Evolutionary conservation across 1,139 yeast genomes (phyloP).

Genomic region (Lodderomyces elongisporus): DNA sequence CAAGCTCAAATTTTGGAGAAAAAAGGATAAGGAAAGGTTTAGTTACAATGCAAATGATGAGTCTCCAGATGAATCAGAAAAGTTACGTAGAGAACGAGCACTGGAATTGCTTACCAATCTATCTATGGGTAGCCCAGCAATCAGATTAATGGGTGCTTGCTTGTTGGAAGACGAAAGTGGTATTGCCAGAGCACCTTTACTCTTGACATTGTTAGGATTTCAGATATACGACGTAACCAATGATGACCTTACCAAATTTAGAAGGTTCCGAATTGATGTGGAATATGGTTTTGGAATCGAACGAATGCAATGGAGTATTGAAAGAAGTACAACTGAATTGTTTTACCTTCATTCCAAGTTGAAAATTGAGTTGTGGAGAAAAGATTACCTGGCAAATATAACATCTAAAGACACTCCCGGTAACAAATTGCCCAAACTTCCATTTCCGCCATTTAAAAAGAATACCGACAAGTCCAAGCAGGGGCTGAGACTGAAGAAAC

Average conservation of each 20-base stretch:
- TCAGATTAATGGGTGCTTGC: constrained; percentile 68
- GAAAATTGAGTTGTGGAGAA: constrained; percentile 44
- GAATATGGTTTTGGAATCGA: constrained; percentile 89
- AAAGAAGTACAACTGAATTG: constrained; percentile 69
- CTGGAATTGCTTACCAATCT: constrained; percentile 60
- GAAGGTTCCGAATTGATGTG: constrained; percentile 61
- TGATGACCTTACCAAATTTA: constrained; percentile 38
- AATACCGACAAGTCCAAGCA: background rate
- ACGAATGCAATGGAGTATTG: constrained; percentile 74
- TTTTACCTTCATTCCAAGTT: constrained; percentile 62
- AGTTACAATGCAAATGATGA: background rate
- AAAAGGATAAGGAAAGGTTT: background rate
- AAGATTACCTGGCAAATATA: constrained; percentile 25
- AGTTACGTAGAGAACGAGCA: constrained; percentile 35
- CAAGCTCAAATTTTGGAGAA: background rate
- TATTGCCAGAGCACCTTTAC: constrained; percentile 72
- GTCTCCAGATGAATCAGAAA: background rate
- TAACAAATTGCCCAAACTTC: constrained; percentile 27
- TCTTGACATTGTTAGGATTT: constrained; percentile 68
- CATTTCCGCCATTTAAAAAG: constrained; percentile 24
- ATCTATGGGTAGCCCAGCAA: constrained; percentile 74
- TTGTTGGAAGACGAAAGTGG: constrained; percentile 76
- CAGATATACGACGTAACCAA: constrained; percentile 51
- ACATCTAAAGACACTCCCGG: constrained; percentile 19
- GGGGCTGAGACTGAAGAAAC: background rate